Evolutionary conservation across 2,329 filamentous ascomycete species (phyloP).

Genomic region (Talaromyces sp.): DNA sequence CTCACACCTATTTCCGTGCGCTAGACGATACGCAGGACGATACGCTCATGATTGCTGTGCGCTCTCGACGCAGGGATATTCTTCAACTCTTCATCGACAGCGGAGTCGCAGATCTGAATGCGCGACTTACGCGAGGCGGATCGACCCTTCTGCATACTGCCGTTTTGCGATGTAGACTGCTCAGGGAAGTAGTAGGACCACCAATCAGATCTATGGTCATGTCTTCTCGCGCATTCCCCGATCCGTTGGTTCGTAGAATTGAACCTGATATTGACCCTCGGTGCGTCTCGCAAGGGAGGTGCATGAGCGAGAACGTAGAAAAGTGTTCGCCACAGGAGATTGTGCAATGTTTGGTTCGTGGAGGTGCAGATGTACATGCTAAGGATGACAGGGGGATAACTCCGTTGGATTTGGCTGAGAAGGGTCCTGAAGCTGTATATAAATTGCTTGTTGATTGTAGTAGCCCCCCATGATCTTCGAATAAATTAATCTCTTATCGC

Average conservation of each 20-base stretch:
- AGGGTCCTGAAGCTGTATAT: background rate
- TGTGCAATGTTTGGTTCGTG: background rate
- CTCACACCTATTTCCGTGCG: background rate
- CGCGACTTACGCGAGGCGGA: background rate
- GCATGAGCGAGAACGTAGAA: background rate
- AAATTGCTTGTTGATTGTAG: background rate
- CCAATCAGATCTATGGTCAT: too few species aligned
- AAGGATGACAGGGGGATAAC: background rate
- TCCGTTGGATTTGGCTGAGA: background rate
- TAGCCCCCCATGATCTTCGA: background rate
- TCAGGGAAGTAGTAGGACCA: background rate
- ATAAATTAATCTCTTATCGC: too few species aligned
- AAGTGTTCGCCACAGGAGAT: background rate
- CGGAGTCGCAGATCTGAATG: background rate
- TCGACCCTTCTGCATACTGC: background rate
- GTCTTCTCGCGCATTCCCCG: too few species aligned
- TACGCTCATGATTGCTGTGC: background rate
- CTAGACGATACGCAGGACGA: background rate
- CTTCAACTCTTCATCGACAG: background rate
- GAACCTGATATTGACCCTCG: background rate
- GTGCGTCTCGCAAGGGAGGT: background rate
- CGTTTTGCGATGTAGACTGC: background rate
- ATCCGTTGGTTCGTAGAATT: background rate
- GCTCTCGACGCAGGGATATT: background rate
- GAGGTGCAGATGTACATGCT: background rate